These are phyloP conservation scores for Dryadomyces sulphureus DNA, from an alignment of 2,329 filamentous ascomycete species.

Conservation along the genomic window DNA sequence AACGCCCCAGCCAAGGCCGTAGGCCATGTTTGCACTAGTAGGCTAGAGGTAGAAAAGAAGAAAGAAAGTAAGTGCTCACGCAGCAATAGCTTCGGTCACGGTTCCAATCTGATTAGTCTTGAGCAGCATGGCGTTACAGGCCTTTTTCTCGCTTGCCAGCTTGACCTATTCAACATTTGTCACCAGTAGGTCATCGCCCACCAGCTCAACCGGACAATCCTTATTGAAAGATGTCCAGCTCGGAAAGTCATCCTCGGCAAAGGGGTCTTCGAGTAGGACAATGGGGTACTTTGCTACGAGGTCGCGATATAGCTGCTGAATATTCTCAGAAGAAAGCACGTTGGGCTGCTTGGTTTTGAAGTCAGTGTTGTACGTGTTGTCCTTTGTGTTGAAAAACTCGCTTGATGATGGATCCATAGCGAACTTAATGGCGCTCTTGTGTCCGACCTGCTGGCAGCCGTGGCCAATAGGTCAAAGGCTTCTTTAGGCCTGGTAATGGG, in stretches of 20 bases:
- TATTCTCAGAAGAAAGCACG: slow-evolving; percentile 12
- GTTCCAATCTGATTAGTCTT: slow-evolving; percentile 29
- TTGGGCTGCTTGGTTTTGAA: slow-evolving; percentile 19
- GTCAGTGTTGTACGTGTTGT: slow-evolving; percentile 20
- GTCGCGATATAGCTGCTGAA: slow-evolving; percentile 17
- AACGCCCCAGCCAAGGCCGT: slow-evolving; percentile 21
- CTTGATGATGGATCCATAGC: slow-evolving; percentile 25
- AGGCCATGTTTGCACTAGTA: slow-evolving; percentile 15
- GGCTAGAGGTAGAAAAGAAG: background rate
- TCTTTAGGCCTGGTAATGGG: slow-evolving; percentile 96
- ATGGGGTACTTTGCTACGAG: slow-evolving; percentile 22
- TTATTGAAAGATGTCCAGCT: slow-evolving; percentile 20
- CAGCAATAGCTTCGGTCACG: slow-evolving; percentile 23
- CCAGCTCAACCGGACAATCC: slow-evolving; percentile 19
- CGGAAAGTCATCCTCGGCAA: slow-evolving; percentile 21
- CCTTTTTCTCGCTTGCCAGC: slow-evolving; percentile 20
- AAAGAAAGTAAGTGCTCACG: slow-evolving; percentile 2
- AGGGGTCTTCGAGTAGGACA: slow-evolving; percentile 24
- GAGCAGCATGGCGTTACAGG: slow-evolving; percentile 24
- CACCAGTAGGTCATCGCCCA: slow-evolving; percentile 25
- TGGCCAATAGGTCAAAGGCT: slow-evolving; percentile 29
- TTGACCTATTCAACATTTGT: slow-evolving; percentile 22
- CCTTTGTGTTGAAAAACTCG: slow-evolving; percentile 18
- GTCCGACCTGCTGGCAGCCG: background rate
- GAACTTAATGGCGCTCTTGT: slow-evolving; percentile 19